Evolutionary conservation across 306 rosid species (phyloP), one percentile per base, ranked within the genome.

Genomic region (Mimosa pudica): DNA sequence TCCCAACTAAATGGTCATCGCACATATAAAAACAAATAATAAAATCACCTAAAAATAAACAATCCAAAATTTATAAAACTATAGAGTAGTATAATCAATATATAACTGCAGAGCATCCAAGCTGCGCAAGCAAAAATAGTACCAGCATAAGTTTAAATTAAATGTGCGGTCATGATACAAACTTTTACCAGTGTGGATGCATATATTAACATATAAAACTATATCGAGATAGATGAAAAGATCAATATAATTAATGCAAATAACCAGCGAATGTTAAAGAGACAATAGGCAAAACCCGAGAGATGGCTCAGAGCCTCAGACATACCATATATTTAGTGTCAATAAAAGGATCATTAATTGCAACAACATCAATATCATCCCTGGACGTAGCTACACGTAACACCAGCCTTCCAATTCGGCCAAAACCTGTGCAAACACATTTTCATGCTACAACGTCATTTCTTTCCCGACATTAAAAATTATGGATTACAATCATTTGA

Each of bases 381-480:
- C 99, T 81, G 46, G 82, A 72, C 82, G 83, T 68, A n/a, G 99
- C 99, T 74, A 95, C 79, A 17, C 99, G 94, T 45, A 95, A 81
- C 70, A 95, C 98, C 91, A 95, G 86, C 86, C 99, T 89, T 84
- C 99, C 99, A 85, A 95, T 95, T 42, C 99, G 92, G 77, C 99
- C 99, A 87, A 95, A 95, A 76, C 99, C 99, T 94, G 86, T 71
- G 69, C n/a, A 30, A 44, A 58, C 20, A 52, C 33, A 38, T 51
- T 75, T 54, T 10, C 33, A 35, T 20, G 20, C 33, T 63, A 66
- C 4, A 10, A 38, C 51, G 20, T 69, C 36, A 18, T 45, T 20
- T 69, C 38, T 18, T 36, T 45, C 18, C 38, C n/a, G 73, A 35
- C 55, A 45, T 57, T 73, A 16, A 18, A 24, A 74, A 70, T 54